These are phyloP conservation scores for Lepidium africanum DNA, from an alignment of 345 rosid genomes.

Conservation along the genomic window DNA sequence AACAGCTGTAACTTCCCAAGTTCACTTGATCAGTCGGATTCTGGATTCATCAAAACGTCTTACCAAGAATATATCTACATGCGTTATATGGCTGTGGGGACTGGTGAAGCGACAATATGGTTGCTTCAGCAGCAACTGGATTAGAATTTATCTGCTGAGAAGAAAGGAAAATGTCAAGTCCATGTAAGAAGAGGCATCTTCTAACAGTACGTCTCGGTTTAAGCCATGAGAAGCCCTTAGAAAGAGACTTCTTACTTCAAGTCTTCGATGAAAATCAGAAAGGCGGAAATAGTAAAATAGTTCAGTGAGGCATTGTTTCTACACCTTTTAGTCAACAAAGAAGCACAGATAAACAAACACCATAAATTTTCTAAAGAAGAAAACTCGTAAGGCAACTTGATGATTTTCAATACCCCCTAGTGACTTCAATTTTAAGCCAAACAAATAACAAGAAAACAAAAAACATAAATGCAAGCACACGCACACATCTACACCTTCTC, in stretches of 20 bases:
- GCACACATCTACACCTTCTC: neutral
- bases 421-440: constrained; percentile 20
- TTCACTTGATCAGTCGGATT: neutral
- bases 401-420: neutral
- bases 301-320: neutral
- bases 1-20: neutral
- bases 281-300: neutral
- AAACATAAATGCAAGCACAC: constrained; percentile 17
- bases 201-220: neutral
- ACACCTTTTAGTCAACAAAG: neutral
- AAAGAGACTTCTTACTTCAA: neutral
- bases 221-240: neutral
- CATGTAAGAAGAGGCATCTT: neutral
- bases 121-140: constrained; percentile 80
- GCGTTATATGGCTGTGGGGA: constrained; percentile 81
- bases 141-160: constrained; percentile 60
- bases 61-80: constrained; percentile 87
- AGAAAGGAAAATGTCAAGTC: neutral
- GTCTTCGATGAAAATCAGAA: neutral
- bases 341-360: neutral
- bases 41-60: neutral
- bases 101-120: constrained; percentile 68
- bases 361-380: neutral
- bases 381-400: constrained; percentile 1
- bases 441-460: neutral